Percentiles rank a stretch among this genome's conserved stretches.
phyloP scores from a whole-genome alignment of 2,329 filamentous ascomycete species.

The Diaporthe eres region DNA sequence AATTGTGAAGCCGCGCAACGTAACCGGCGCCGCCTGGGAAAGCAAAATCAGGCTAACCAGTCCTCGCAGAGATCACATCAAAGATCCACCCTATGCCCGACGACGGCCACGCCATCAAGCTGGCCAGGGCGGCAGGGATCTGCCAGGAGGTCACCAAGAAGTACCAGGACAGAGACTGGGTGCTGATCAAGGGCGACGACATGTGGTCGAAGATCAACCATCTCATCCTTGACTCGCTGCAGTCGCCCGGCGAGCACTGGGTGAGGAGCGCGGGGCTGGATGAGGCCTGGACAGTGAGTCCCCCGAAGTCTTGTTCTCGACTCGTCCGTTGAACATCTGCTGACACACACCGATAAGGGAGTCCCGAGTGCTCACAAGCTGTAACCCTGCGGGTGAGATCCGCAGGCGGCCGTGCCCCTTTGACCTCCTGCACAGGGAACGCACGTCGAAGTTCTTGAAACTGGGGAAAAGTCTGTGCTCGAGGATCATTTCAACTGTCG shows the following conservation, averaged over 20 bases:
- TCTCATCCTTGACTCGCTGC: conserved; percentile 74
- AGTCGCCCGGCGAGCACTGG: conserved; percentile 68
- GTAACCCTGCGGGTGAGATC: background rate
- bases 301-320: too few species aligned
- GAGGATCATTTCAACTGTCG: background rate
- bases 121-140: conserved; percentile 78
- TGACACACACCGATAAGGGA: conserved; percentile 20
- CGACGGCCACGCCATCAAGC: conserved; percentile 86
- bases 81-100: conserved; percentile 69
- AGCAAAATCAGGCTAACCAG: background rate
- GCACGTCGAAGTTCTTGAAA: background rate
- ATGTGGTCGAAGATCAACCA: conserved; percentile 74
- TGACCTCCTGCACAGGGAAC: background rate
- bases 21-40: background rate
- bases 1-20: conserved; percentile 41
- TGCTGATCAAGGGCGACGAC: conserved; percentile 66
- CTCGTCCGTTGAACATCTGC: background rate
- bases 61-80: conserved; percentile 48
- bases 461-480: background rate
- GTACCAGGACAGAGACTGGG: conserved; percentile 63
- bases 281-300: conserved; percentile 71
- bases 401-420: background rate
- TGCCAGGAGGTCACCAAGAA: conserved; percentile 67
- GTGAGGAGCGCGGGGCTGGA: conserved; percentile 74
- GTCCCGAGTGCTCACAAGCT: conserved; percentile 24